Evolutionary conservation across 2,329 filamentous ascomycete species (phyloP).

Genomic region (Mariannaea elegans): DNA sequence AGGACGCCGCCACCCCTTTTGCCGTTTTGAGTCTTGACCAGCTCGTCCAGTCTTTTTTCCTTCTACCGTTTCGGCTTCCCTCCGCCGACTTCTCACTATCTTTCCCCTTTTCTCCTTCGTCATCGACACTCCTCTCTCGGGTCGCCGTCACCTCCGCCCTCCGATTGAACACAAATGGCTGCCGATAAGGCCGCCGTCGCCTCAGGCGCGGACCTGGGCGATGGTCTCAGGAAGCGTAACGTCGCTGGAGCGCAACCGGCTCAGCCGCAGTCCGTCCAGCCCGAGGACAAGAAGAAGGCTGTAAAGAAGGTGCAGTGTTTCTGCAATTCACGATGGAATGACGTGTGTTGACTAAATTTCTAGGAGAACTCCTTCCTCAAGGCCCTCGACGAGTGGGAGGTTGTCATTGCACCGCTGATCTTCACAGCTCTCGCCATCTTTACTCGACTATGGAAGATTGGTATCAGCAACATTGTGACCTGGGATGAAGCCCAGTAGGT

Average conservation of each 20-base stretch:
- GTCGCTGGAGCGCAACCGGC: slow-evolving; percentile 49
- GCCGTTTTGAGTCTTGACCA: slow-evolving; percentile 44
- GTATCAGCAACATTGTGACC: slow-evolving; percentile 71
- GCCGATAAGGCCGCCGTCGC: slow-evolving; percentile 63
- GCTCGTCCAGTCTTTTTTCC: slow-evolving; percentile 49
- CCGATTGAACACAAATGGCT: slow-evolving; percentile 55
- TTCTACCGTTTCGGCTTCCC: slow-evolving; percentile 30
- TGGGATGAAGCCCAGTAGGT: slow-evolving; percentile 74
- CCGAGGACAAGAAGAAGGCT: slow-evolving; percentile 69
- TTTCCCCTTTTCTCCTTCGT: slow-evolving; percentile 29
- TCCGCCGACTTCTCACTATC: slow-evolving; percentile 13
- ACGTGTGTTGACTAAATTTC: slow-evolving; percentile 30
- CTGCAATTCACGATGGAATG: not conserved
- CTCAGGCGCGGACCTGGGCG: slow-evolving; percentile 67
- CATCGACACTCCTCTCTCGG: slow-evolving; percentile 15
- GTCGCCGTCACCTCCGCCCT: slow-evolving; percentile 14
- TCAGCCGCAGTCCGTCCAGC: slow-evolving; percentile 50
- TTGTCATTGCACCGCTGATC: slow-evolving; percentile 67
- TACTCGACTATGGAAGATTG: slow-evolving; percentile 75
- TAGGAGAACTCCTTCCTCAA: slow-evolving; percentile 67
- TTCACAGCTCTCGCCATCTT: slow-evolving; percentile 71
- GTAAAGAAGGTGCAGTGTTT: slow-evolving; percentile 60
- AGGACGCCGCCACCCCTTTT: slow-evolving; percentile 36
- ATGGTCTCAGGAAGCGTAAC: slow-evolving; percentile 65
- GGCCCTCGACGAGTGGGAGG: slow-evolving; percentile 71